Evolutionary conservation across 2,329 filamentous ascomycete species (phyloP), one percentile per base, ranked within the genome.

Genomic region (Colletotrichum sp.): DNA sequence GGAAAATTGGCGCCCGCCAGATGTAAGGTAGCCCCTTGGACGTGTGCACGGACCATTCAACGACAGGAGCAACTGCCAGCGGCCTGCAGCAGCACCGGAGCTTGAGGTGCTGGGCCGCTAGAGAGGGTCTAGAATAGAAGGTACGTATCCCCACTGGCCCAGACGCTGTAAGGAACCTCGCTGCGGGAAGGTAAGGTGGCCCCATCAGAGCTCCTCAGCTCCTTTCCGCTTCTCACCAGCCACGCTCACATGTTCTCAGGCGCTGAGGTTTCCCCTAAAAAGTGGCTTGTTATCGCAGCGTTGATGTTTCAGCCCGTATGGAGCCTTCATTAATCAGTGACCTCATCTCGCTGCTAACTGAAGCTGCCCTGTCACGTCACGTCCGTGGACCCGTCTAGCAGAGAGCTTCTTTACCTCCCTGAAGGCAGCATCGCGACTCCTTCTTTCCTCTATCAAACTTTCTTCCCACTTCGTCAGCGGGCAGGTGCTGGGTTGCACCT

Each of bases 1-100:
- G 75, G 75, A 76, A 75, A 76, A 75, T 76, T 76, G 66, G 75
- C 67, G 75, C 72, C 69, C 66, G 74, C 70, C 55, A 68, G 36
- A 72, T 24, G 72, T 60, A 75, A 71, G 72, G 68, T 75, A 59
- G 57, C 73, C 73, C 73, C 73, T 73, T 73, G 70, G 10, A 24
- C 10, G 5, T 2, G 30, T 16, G 74, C 74, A 76, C 74, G 65
- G 74, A 73, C 74, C 73, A 75, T 36, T 34, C 62, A 34, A 65
- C 36, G 30, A 18, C 62, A 65, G 55, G 24, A 59, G 55, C 55
- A 30, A 59, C 24, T 59, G 55, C 55, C 55, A 52, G 44, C 44
- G 8, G n/a, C 44, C n/a, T 52, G 44, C 44, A 52, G 44, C 44
- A 52, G 6, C n/a, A 52, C 57, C 18, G 8, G 59, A 63, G 28